Evolutionary conservation across 805 yeast genomes (phyloP).

Genomic region (Saccharomycopsis javanensis): DNA sequence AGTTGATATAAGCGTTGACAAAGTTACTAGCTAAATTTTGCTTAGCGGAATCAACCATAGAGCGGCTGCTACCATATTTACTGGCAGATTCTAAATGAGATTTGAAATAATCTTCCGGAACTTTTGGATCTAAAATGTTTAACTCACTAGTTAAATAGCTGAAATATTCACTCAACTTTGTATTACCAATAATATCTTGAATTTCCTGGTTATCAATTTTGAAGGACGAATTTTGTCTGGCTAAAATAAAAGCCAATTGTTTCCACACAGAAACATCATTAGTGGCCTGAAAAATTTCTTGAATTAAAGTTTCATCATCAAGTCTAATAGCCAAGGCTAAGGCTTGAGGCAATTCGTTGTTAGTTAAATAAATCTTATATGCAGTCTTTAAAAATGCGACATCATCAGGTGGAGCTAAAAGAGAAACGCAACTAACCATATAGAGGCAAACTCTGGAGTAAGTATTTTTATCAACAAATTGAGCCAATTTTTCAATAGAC

Average conservation of each 20-base stretch:
- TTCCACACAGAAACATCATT: conserved; percentile 65
- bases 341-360: conserved; percentile 81
- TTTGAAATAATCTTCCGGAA: conserved; percentile 91
- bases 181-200: conserved; percentile 77
- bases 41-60: conserved; percentile 76
- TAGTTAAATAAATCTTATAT: conserved; percentile 68
- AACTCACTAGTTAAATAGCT: conserved; percentile 75
- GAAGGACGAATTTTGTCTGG: conserved; percentile 78
- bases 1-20: conserved; percentile 82
- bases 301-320: conserved; percentile 70
- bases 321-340: conserved; percentile 79
- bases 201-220: conserved; percentile 55
- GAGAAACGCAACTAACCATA: conserved; percentile 93
- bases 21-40: conserved; percentile 93
- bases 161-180: conserved; percentile 68
- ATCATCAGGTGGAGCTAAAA: conserved; percentile 93
- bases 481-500: conserved; percentile 69
- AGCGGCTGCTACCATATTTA: conserved; percentile 43
- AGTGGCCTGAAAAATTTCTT: conserved; percentile 74
- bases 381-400: conserved; percentile 79
- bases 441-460: conserved; percentile 86
- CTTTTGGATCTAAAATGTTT: conserved; percentile 79
- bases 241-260: conserved; percentile 83
- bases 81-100: conserved; percentile 68
- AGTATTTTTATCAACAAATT: conserved; percentile 76